phyloP scores from a whole-genome alignment of 768 basidiomycete species.

The Mycena vitilis region DNA sequence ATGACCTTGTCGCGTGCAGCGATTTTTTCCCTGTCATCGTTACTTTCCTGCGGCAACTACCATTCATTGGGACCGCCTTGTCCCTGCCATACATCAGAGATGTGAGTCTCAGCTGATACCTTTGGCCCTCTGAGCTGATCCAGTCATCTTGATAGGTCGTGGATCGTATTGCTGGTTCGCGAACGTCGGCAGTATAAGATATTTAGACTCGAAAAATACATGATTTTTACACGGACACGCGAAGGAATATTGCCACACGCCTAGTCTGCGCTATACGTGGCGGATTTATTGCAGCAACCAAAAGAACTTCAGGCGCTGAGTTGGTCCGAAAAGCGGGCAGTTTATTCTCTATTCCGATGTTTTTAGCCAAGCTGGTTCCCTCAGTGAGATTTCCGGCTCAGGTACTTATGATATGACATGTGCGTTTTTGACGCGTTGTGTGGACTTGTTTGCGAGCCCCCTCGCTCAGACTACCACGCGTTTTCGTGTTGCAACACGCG shows the following conservation, averaged over 20 bases:
- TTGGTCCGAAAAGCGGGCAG: too few species aligned
- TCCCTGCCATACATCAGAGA: conserved; percentile 88
- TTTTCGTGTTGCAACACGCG: neutral
- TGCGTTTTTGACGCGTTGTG: conserved; percentile 13
- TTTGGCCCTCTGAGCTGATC: conserved; percentile 6
- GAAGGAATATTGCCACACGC: too few species aligned
- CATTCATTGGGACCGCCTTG: conserved; percentile 88
- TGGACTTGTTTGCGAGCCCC: conserved; percentile 6
- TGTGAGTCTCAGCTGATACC: conserved; percentile 59
- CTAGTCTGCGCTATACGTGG: conserved; percentile 22
- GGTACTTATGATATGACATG: too few species aligned
- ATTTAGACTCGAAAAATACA: conserved; percentile 28
- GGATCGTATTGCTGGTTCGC: conserved; percentile 84
- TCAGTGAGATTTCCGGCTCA: too few species aligned
- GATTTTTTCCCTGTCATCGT: conserved; percentile 99
- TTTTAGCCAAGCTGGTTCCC: too few species aligned
- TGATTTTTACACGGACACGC: neutral
- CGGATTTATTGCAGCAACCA: conserved; percentile 8
- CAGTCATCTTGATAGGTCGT: conserved; percentile 62
- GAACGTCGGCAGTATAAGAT: conserved; percentile 74
- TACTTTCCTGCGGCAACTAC: conserved; percentile 95
- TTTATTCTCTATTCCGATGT: too few species aligned
- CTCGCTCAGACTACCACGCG: neutral
- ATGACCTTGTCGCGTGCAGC: conserved; percentile 54
- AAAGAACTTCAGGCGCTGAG: neutral